Percentiles rank a stretch among this genome's conserved stretches.
phyloP scores from a whole-genome alignment of 352 stramenopile genomes.

The Phytophthora pluvialis region DNA sequence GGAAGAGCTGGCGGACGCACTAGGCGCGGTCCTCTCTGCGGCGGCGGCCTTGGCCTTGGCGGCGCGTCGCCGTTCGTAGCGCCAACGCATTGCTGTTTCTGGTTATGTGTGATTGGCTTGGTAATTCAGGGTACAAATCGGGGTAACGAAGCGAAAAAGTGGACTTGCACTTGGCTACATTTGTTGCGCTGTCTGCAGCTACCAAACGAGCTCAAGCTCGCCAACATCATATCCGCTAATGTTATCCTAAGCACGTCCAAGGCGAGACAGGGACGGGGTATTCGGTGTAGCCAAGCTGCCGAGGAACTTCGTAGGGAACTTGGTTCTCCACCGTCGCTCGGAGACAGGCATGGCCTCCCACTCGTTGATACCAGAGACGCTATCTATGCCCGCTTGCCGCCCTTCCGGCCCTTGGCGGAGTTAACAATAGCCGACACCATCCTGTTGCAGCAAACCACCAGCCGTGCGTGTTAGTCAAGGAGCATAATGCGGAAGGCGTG shows the following conservation, averaged over 20 bases:
- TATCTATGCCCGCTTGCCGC: slow-evolving; percentile 44
- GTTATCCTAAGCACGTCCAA: slow-evolving; percentile 2
- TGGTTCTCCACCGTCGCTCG: not conserved
- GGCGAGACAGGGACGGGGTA: not conserved
- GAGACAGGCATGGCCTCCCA: not conserved
- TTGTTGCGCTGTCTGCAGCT: not conserved
- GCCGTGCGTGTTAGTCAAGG: slow-evolving; percentile 1
- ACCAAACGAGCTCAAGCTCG: slow-evolving; percentile 13
- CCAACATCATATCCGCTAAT: slow-evolving; percentile 5
- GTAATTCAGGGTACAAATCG: slow-evolving; percentile 17
- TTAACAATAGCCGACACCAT: slow-evolving; percentile 88
- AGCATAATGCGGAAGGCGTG: not conserved
- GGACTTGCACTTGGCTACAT: slow-evolving; percentile 14
- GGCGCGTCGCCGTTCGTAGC: slow-evolving; percentile 56
- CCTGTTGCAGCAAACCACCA: slow-evolving; percentile 37
- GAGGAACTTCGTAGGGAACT: not conserved
- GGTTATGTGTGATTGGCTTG: slow-evolving; percentile 2
- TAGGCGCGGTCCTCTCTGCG: slow-evolving; percentile 18
- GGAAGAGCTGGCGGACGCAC: not conserved
- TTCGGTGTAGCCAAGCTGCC: slow-evolving; percentile 3
- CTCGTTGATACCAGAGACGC: slow-evolving; percentile 2
- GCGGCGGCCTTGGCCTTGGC: slow-evolving; percentile 46
- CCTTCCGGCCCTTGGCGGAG: slow-evolving; percentile 62
- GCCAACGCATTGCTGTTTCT: slow-evolving; percentile 48
- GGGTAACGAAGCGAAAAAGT: not conserved